Conservation (phyloP, 805 yeast genomes). For the Teunomyces kruisii region DNA sequence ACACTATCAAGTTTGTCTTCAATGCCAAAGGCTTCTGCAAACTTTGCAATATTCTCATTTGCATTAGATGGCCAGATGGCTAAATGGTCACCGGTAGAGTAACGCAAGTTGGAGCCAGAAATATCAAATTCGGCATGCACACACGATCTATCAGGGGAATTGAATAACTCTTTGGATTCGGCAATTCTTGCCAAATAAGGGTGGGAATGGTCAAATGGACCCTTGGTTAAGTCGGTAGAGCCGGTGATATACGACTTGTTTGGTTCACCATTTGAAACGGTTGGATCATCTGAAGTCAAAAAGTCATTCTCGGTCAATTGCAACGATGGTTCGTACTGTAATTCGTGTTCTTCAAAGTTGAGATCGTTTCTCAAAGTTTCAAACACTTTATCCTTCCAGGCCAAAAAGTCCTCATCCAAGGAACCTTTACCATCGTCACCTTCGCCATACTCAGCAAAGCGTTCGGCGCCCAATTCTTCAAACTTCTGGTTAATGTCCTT, state of each 20-base stretch:
- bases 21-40: conserved; percentile 64
- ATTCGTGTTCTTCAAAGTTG: conserved; percentile 76
- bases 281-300: conserved; percentile 27
- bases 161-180: conserved; percentile 68
- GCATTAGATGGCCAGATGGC: conserved; percentile 95
- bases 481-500: conserved; percentile 55
- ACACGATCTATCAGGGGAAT: conserved; percentile 66
- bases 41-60: conserved; percentile 66
- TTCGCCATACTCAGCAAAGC: conserved; percentile 76
- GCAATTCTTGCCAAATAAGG: conserved; percentile 78
- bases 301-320: conserved; percentile 38
- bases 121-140: conserved; percentile 89
- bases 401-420: conserved; percentile 89
- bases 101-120: conserved; percentile 69
- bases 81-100: conserved; percentile 93
- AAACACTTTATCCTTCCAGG: conserved; percentile 85
- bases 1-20: conserved; percentile 51
- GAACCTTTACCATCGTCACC: conserved; percentile 97
- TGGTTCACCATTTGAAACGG: conserved; percentile 75
- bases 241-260: conserved; percentile 43
- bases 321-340: conserved; percentile 71
- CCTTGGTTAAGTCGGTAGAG: conserved; percentile 43
- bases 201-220: conserved; percentile 78
- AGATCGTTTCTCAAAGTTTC: conserved; percentile 63
- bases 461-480: conserved; percentile 64